phyloP scores from a whole-genome alignment of 1,139 yeast genomes.

The Taphrina communis region DNA sequence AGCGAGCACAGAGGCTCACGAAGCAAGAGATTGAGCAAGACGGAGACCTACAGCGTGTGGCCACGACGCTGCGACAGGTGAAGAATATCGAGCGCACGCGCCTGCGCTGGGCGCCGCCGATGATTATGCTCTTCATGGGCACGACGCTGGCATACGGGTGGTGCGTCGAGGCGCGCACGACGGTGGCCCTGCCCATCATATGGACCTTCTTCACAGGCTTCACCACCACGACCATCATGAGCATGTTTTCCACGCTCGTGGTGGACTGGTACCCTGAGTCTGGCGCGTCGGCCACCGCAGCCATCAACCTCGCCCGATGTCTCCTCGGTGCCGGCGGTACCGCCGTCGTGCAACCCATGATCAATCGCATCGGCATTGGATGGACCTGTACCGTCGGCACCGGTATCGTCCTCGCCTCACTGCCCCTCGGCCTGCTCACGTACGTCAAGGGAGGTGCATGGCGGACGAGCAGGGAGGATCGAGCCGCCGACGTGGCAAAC shows the following conservation, averaged over 20 bases:
- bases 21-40: conserved; percentile 46
- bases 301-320: conserved; percentile 67
- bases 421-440: conserved; percentile 21
- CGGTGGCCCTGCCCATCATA: conserved; percentile 78
- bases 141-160: conserved; percentile 83
- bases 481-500: neutral
- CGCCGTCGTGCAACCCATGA: conserved; percentile 67
- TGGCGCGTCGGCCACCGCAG: conserved; percentile 67
- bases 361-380: conserved; percentile 60
- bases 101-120: conserved; percentile 47
- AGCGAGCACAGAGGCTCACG: conserved; percentile 47
- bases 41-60: conserved; percentile 45
- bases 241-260: conserved; percentile 61
- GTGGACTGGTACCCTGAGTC: conserved; percentile 67
- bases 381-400: conserved; percentile 44
- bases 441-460: conserved; percentile 16
- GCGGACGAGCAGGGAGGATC: conserved; percentile 4
- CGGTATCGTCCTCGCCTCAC: conserved; percentile 17
- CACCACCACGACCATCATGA: conserved; percentile 60
- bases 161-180: conserved; percentile 66
- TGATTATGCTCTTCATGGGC: conserved; percentile 61
- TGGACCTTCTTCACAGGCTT: conserved; percentile 55
- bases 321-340: conserved; percentile 65
- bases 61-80: conserved; percentile 49
- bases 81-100: conserved; percentile 62